Conservation (phyloP, 148 eudicot genomes). For the Rhododendron kiyosumense region DNA sequence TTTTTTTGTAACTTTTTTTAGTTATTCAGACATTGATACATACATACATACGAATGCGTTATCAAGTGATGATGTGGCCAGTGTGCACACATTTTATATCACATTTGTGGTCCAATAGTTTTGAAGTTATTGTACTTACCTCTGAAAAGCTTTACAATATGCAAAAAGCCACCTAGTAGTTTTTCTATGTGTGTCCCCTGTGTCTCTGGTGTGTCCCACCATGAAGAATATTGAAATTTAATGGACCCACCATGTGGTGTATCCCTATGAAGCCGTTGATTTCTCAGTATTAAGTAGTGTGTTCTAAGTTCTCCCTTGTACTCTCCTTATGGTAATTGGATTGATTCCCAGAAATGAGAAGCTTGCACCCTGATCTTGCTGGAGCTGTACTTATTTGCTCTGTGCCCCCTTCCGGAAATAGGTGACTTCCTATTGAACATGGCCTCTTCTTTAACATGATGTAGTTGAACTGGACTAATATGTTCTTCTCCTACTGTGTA, state of each 20-base stretch:
- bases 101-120: neutral
- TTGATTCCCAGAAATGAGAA: slow-evolving; percentile 25
- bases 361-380: slow-evolving; percentile 49
- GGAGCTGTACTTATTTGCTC: slow-evolving; percentile 86
- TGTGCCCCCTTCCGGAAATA: slow-evolving; percentile 91
- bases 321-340: neutral
- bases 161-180: neutral
- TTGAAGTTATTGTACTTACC: too few relatives aligned
- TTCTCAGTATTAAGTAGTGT: neutral
- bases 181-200: neutral
- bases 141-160: neutral
- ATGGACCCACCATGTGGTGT: neutral
- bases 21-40: too few relatives aligned
- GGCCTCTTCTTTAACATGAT: neutral
- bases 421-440: slow-evolving; percentile 37
- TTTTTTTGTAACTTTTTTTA: too few relatives aligned
- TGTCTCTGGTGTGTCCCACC: neutral
- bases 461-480: slow-evolving; percentile 1
- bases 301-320: neutral
- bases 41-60: too few relatives aligned
- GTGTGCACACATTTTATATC: too few relatives aligned
- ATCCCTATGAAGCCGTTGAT: neutral
- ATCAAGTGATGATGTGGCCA: neutral
- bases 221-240: neutral
- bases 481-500: slow-evolving; percentile 15